Evolutionary conservation across 768 basidiomycete species (phyloP), one percentile per base, ranked within the genome.

Genomic region (Hericium alpestre): DNA sequence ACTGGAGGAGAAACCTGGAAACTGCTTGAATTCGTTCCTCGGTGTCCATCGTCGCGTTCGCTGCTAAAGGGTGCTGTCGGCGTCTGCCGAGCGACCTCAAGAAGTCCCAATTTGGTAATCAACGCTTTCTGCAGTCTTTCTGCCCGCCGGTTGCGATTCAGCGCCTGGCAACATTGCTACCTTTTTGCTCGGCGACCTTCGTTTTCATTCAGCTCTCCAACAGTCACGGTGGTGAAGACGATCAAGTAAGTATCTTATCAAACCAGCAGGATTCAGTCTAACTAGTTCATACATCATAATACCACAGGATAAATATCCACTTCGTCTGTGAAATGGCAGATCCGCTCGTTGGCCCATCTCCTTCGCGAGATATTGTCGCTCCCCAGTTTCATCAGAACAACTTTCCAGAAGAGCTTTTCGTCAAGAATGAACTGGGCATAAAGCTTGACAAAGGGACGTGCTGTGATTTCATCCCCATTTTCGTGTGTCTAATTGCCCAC

Each of bases 301-400:
- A 27, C 25, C 25, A 27, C 25, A 27, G 25, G n/a, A n/a, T n/a
- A n/a, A 27, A 27, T 27, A 27, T 38, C 9, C n/a, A 18, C 54
- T 56, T 39, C 32, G 38, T 41, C 38, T 54, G 25, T 37, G 56
- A 57, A 61, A 61, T 61, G 63, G 25, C 63, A 46, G 65, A 66
- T 58, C 67, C 70, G 11, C 66, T 73, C 37, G 62, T 64, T 53
- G 67, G 63, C 50, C 71, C 71, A 15, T 66, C 70, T 13, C 59
- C 60, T 37, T 58, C 72, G 48, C 64, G 67, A 55, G 89, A 91
- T 69, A 73, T 91, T 59, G 77, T 97, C 51, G 72, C 84, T 61
- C 93, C 93, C 1, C 93, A 95, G 66, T 94, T 96, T 67, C 93
- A 96, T 70, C 94, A 97, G 70, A 90, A 93, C 61, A 89, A 90